Evolutionary conservation across 805 yeast species (phyloP), one percentile per base, ranked within the genome.

Genomic region (Lipomyces orientalis): DNA sequence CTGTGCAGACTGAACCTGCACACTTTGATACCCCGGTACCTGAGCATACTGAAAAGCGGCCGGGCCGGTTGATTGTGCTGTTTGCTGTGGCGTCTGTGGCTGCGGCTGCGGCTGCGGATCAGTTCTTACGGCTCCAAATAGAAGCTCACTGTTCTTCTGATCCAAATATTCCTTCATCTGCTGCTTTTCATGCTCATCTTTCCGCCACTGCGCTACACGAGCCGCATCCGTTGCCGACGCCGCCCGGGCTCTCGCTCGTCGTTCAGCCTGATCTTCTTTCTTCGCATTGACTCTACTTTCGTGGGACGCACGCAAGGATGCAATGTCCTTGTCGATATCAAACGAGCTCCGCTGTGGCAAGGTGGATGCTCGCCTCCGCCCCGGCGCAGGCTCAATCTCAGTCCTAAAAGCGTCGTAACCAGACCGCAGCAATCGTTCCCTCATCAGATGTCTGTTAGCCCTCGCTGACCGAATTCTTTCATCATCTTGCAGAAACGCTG

Each of bases 401-500:
- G 10, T 2, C 22, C 65, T 22, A 33, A 66, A 56, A 19, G 55
- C 60, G 54, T 64, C 71, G 58, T 61, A 65, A 19, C 68, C 60
- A 3, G 67, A 62, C 6, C 56, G 60, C 25, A 52, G 55, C 54
- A 73, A 39, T 19, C 70, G 46, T 37, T 69, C 72, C 16, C 67
- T 68, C 73, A 73, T 70, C 22, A 62, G 61, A 7, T 71, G 71
- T 37, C 81, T 77, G 68, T 80, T 75, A 43, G 81, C 83, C 68
- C 98, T 83, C 76, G 90, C 97, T 65, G 85, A 85, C 51, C 84
- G 80, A 69, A 94, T 84, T 75, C 97, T 84, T 73, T 91, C 97
- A 69, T 90, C 93, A 76, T 94, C 97, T 73, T 85, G 82, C 74
- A 94, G 80, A 66, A 94, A 80, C n/a, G 89, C 79, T 0, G 96